Evolutionary conservation across 495 filamentous ascomycete species (phyloP).

Genomic region (Aspergillus ellipticus): DNA sequence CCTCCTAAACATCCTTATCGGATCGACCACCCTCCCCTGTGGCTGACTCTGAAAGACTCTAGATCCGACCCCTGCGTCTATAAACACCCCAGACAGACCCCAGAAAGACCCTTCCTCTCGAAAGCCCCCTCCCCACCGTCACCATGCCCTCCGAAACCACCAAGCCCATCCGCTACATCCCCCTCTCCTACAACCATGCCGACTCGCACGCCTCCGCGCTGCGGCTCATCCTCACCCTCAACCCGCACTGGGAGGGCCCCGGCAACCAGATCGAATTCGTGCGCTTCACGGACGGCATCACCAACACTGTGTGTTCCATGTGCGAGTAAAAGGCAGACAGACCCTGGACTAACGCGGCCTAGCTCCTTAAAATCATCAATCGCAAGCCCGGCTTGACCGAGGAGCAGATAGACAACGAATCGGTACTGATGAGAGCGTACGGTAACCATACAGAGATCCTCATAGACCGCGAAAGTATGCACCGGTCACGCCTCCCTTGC

Average conservation of each 20-base stretch:
- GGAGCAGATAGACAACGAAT: slow-evolving; percentile 77
- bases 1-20: background rate
- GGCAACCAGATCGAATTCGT: slow-evolving; percentile 81
- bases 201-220: slow-evolving; percentile 75
- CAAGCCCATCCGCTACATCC: slow-evolving; percentile 50
- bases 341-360: slow-evolving; percentile 23
- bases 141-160: slow-evolving; percentile 21
- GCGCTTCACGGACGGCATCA: slow-evolving; percentile 95
- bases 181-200: slow-evolving; percentile 69
- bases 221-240: slow-evolving; percentile 71
- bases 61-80: background rate
- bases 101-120: background rate
- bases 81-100: too few relatives aligned
- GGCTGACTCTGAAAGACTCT: background rate
- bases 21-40: background rate
- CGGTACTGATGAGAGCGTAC: slow-evolving; percentile 89
- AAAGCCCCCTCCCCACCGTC: slow-evolving; percentile 23
- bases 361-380: slow-evolving; percentile 85
- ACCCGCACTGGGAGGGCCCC: slow-evolving; percentile 75
- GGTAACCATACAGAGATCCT: slow-evolving; percentile 90
- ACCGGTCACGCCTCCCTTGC: slow-evolving; percentile 21
- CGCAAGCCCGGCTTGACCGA: slow-evolving; percentile 69
- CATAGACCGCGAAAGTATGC: slow-evolving; percentile 92
- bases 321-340: background rate
- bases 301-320: slow-evolving; percentile 71